Conservation (phyloP, 2,329 filamentous ascomycete genomes). For the Aspergillus brunneoviolaceus region DNA sequence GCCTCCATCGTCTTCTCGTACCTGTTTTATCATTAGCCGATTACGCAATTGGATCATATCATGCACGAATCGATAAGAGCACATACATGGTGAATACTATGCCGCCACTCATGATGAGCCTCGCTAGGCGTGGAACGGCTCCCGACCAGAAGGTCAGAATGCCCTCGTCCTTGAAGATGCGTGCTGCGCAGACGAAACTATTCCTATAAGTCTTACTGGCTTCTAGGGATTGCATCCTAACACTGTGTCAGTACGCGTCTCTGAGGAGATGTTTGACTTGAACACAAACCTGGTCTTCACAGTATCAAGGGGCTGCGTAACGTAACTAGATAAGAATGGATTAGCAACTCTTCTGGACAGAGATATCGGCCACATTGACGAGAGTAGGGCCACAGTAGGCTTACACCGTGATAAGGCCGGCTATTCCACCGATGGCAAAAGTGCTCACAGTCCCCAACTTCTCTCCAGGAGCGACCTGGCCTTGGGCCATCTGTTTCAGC, state of each 20-base stretch:
- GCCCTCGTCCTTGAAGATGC: slow-evolving; percentile 87
- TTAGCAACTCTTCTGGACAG: slow-evolving; percentile 7
- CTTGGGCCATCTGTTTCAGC: slow-evolving; percentile 85
- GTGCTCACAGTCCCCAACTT: slow-evolving; percentile 86
- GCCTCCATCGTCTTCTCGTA: slow-evolving; percentile 96
- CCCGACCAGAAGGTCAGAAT: slow-evolving; percentile 91
- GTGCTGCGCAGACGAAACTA: slow-evolving; percentile 75
- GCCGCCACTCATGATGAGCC: slow-evolving; percentile 86
- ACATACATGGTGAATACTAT: slow-evolving; percentile 92
- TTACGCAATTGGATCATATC: slow-evolving; percentile 10
- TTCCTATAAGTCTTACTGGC: slow-evolving; percentile 79
- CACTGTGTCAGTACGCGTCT: slow-evolving; percentile 14
- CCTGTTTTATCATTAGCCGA: slow-evolving; percentile 33
- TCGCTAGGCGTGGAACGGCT: slow-evolving; percentile 77
- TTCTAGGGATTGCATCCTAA: slow-evolving; percentile 91
- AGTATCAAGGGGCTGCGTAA: slow-evolving; percentile 75
- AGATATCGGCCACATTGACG: not conserved
- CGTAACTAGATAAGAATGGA: slow-evolving; percentile 39
- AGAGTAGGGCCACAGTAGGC: not conserved
- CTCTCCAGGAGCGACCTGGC: slow-evolving; percentile 90
- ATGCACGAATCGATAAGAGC: not conserved
- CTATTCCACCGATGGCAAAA: slow-evolving; percentile 85
- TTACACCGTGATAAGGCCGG: slow-evolving; percentile 85
- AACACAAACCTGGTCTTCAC: slow-evolving; percentile 71
- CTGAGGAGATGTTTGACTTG: not conserved